Conservation (phyloP, 2,329 filamentous ascomycete species). For the Chrysoporthe puriensis region DNA sequence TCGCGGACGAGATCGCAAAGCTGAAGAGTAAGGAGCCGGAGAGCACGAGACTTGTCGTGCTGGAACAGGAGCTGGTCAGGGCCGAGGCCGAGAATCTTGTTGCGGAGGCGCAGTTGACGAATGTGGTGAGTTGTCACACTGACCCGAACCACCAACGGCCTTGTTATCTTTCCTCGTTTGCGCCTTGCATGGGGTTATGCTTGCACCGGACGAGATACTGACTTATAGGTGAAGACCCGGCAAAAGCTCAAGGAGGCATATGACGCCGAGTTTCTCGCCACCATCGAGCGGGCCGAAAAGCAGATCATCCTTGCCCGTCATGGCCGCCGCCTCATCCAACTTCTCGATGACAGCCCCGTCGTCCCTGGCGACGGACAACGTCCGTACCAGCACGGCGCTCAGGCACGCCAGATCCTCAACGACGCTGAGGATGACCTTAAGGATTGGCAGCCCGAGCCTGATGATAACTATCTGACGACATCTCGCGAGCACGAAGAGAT, state of each 20-base stretch:
- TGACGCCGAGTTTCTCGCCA: constrained; percentile 82
- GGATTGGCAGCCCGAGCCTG: constrained; percentile 64
- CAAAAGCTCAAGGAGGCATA: constrained; percentile 97
- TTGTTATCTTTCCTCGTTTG: background rate
- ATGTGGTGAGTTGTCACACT: constrained; percentile 68
- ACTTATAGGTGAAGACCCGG: constrained; percentile 65
- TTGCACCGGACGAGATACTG: constrained; percentile 13
- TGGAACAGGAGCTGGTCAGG: constrained; percentile 95
- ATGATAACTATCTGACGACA: constrained; percentile 34
- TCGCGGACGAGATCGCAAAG: constrained; percentile 88
- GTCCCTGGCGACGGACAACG: constrained; percentile 80
- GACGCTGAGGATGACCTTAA: constrained; percentile 89
- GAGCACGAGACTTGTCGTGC: constrained; percentile 76
- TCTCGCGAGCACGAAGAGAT: constrained; percentile 12
- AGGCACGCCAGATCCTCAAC: constrained; percentile 84
- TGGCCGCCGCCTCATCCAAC: constrained; percentile 79
- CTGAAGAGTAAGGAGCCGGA: constrained; percentile 91
- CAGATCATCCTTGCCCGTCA: constrained; percentile 93
- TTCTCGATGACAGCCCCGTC: constrained; percentile 88
- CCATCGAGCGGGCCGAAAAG: constrained; percentile 96
- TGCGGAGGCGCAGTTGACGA: constrained; percentile 93
- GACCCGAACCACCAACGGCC: background rate
- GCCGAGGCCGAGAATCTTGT: constrained; percentile 96
- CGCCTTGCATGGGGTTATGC: too few relatives aligned
- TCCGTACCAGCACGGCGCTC: constrained; percentile 66